A percentile compares a stretch with the other conserved stretches of the same genome.
Evolutionary conservation across 257 asterid genomes (phyloP).

Genomic region (Solanum appendiculatum): DNA sequence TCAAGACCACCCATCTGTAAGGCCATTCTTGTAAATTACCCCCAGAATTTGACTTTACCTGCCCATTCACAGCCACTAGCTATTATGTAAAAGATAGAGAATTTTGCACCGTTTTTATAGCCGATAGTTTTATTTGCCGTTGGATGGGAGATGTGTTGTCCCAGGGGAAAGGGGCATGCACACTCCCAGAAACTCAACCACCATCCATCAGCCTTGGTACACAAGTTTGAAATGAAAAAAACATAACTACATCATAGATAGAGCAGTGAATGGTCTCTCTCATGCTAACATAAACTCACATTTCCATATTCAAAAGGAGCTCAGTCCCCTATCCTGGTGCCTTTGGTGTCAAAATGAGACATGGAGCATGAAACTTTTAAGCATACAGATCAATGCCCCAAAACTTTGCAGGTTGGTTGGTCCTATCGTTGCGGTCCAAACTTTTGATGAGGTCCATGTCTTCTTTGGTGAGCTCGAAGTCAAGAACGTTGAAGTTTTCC

Average conservation of each 20-base stretch:
- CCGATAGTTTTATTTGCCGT: background rate
- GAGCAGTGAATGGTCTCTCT: background rate
- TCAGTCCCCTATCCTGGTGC: background rate
- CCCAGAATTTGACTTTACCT: background rate
- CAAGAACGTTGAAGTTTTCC: constrained; percentile 32
- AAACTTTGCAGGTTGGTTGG: constrained; percentile 51
- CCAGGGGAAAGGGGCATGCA: background rate
- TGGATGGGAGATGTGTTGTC: background rate
- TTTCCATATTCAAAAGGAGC: background rate
- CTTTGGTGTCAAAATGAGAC: background rate
- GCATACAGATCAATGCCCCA: constrained; percentile 53
- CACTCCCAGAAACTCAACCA: background rate
- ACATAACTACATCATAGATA: background rate
- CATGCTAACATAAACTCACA: background rate
- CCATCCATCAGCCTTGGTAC: background rate
- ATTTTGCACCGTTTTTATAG: background rate
- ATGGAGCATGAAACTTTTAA: background rate
- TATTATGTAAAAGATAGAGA: background rate
- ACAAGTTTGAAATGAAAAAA: background rate
- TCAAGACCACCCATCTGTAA: background rate
- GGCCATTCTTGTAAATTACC: background rate
- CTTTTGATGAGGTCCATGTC: constrained; percentile 36
- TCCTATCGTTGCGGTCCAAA: constrained; percentile 34
- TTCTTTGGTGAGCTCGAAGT: constrained; percentile 33
- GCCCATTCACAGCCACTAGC: background rate